Evolutionary conservation across 2,329 filamentous ascomycete genomes (phyloP).

Genomic region (Endocalyx cinctus): DNA sequence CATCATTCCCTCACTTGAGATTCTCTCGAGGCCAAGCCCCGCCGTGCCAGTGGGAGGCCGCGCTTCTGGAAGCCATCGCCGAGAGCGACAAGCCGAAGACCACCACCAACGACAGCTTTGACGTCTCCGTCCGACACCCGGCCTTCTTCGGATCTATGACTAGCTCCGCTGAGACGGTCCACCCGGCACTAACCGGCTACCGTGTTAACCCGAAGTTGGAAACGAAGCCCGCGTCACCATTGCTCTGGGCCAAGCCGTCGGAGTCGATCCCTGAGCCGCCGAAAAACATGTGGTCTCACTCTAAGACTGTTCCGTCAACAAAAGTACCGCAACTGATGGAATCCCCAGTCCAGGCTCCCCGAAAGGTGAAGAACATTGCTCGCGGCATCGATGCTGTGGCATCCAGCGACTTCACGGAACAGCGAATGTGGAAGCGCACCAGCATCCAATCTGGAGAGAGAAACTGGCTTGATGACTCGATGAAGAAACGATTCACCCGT

Average conservation of each 20-base stretch:
- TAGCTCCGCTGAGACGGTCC: conserved; percentile 18
- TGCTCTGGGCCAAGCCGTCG: conserved; percentile 13
- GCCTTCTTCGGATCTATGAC: conserved; percentile 25
- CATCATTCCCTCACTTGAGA: conserved; percentile 22
- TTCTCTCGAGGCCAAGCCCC: conserved; percentile 16
- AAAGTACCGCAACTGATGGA: neutral
- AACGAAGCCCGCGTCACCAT: neutral
- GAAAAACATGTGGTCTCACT: conserved; percentile 7
- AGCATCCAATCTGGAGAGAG: conserved; percentile 6
- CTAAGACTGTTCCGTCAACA: neutral
- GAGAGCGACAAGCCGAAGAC: conserved; percentile 7
- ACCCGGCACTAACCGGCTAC: conserved; percentile 22
- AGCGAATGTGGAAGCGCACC: conserved; percentile 20
- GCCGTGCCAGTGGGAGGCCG: conserved; percentile 16
- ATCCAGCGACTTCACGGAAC: conserved; percentile 9
- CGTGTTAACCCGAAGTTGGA: conserved; percentile 17
- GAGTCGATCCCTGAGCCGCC: neutral
- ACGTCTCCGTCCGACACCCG: conserved; percentile 27
- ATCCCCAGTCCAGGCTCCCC: neutral
- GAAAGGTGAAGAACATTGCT: conserved; percentile 2
- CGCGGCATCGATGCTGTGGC: conserved; percentile 4
- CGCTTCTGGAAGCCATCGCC: conserved; percentile 18
- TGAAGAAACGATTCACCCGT: conserved; percentile 19
- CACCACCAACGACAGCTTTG: conserved; percentile 17
- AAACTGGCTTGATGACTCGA: conserved; percentile 21